phyloP scores from a whole-genome alignment of 176 grass and related monocot species.

The Pontederia crassipes region DNA sequence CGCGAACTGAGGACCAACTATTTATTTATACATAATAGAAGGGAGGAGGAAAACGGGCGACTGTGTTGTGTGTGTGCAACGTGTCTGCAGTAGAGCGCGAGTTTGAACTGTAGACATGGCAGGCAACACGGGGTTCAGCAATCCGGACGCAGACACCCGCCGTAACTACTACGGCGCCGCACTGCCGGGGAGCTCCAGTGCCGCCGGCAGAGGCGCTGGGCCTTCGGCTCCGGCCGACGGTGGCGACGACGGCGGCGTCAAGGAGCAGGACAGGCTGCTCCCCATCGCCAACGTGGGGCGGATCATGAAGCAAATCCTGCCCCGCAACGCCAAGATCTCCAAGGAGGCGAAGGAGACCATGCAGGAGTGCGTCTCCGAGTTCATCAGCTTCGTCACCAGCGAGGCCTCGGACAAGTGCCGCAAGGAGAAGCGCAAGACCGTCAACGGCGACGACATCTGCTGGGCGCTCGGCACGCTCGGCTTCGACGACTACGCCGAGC shows the following conservation, averaged over 20 bases:
- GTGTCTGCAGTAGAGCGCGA: no score
- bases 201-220: neutral
- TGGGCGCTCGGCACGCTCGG: constrained; percentile 93
- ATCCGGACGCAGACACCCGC: no score
- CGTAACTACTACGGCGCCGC: no score
- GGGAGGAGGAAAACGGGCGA: no score
- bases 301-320: constrained; percentile 95
- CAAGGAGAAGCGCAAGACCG: constrained; percentile 95
- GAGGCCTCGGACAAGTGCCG: constrained; percentile 98
- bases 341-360: constrained; percentile 98
- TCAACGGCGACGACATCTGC: constrained; percentile 92
- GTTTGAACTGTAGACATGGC: no score
- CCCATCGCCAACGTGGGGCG: constrained; percentile 95
- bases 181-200: no score
- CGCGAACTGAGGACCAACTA: no score
- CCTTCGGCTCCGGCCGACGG: neutral
- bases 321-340: constrained; percentile 86
- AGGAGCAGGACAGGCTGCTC: constrained; percentile 83
- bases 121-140: no score
- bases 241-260: neutral
- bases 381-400: constrained; percentile 93
- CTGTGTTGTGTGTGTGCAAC: no score
- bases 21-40: no score
- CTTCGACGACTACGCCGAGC: constrained; percentile 92
- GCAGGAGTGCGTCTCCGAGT: constrained; percentile 95